Base-by-base conservation (phyloP, 345 rosid species). In the Tarenaya hassleriana region DNA sequence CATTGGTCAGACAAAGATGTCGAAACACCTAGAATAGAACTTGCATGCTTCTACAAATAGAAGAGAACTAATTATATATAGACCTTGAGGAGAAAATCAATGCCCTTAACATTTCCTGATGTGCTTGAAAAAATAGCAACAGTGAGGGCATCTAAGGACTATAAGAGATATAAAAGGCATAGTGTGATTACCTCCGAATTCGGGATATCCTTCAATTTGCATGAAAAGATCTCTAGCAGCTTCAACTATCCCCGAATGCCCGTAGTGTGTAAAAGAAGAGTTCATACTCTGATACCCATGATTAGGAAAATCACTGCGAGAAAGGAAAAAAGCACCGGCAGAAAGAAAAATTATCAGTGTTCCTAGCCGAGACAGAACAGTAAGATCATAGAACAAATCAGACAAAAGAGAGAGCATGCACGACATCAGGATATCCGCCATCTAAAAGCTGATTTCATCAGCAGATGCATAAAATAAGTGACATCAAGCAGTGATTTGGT, bases 181-280 rank as follows among this genome's bases (percentile, higher is more conserved):
- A 50, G 15, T 35, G 29, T 24, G 29, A 63, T 62, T 54, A 79
- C 88, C 75, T 56, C 61, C 69, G 64, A 61, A 60, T 46, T 39
- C 50, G 15, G 63, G 67, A 39, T 63, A 74, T 69, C 89, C 98
- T 73, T 91, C 98, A 71, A 87, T 47, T 75, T 91, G 89, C 72
- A 65, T 56, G 58, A 56, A 84, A 31, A 91, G 86, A 64, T 91
- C 98, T 47, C 86, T 68, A 50, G 92, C 88, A 68, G 96, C 89
- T 59, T 76, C 86, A 40, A 83, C 82, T 18, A 87, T 82, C 59
- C 98, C 98, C 8, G 67, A 79, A 60, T 87, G 96, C 10, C 92
- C 95, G 52, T 84, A 81, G 64, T 82, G 95, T 37, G 77, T 89
- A 46, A 75, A 74, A 49, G 97, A 75, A 32, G 76, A 59, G 56